These are phyloP conservation scores for Aquilaria malaccensis DNA, from an alignment of 345 rosid genomes.

Conservation along the genomic window DNA sequence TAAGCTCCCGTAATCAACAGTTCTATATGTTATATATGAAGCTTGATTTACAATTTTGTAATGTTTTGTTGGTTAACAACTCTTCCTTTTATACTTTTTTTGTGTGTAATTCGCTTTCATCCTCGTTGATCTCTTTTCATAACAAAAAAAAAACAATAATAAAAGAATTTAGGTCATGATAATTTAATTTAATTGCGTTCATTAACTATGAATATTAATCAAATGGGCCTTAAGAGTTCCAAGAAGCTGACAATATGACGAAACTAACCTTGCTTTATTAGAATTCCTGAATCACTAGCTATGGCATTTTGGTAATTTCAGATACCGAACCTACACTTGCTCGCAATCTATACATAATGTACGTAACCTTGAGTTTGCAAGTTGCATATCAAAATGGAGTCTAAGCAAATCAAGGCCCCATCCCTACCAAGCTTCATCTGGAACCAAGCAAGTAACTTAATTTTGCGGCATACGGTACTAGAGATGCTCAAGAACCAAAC, in stretches of 20 bases:
- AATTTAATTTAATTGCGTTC: no score
- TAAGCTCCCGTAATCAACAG: slow-evolving; percentile 9
- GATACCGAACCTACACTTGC: neutral
- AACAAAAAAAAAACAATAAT: no score
- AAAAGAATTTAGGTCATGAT: no score
- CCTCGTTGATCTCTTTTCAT: slow-evolving; percentile 8
- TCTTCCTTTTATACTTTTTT: slow-evolving; percentile 13
- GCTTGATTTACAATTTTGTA: neutral
- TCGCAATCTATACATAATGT: slow-evolving; percentile 15
- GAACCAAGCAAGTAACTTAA: slow-evolving; percentile 9
- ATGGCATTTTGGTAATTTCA: slow-evolving; percentile 18
- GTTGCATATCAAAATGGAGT: slow-evolving; percentile 24
- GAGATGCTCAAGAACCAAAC: neutral
- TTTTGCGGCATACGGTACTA: slow-evolving; percentile 10
- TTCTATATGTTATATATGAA: neutral
- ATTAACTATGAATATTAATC: no score
- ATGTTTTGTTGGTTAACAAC: slow-evolving; percentile 2
- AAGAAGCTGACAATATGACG: slow-evolving; percentile 11
- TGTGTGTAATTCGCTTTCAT: slow-evolving; percentile 10
- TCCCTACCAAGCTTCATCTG: neutral
- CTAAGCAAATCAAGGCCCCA: slow-evolving; percentile 15
- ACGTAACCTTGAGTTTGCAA: slow-evolving; percentile 8
- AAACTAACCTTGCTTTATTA: slow-evolving; percentile 8
- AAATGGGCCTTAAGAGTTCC: no score
- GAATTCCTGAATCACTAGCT: neutral